A percentile compares a stretch with the other conserved stretches of the same genome.
Evolutionary conservation across 2,329 filamentous ascomycete species (phyloP).

Genomic region (Sporothrix brunneoviolacea): DNA sequence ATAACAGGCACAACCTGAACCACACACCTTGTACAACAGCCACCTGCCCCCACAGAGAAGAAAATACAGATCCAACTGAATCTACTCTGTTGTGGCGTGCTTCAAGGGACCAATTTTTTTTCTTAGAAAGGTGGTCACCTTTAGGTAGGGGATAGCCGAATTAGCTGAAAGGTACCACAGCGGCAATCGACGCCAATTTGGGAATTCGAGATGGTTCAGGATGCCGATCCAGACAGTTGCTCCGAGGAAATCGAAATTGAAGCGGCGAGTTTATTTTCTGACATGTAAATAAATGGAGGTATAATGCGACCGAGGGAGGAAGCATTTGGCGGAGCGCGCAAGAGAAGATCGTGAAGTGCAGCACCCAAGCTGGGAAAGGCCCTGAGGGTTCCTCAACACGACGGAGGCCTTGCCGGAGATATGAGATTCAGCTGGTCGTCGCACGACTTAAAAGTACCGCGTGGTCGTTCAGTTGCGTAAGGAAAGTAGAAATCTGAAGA

Average conservation of each 20-base stretch:
- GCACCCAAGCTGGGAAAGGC: neutral
- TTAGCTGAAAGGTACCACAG: no score
- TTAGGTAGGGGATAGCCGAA: no score
- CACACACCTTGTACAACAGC: constrained; percentile 14
- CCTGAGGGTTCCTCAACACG: no score
- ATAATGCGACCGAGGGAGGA: neutral
- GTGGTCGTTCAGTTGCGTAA: neutral
- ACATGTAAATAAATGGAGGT: no score
- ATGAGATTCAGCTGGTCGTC: no score
- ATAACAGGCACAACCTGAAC: constrained; percentile 13
- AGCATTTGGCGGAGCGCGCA: neutral
- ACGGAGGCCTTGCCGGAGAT: no score
- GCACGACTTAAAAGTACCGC: neutral
- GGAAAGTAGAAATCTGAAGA: neutral
- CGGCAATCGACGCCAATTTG: neutral
- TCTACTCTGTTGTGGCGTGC: neutral
- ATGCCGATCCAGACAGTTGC: constrained; percentile 1
- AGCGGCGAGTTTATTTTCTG: neutral
- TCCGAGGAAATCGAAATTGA: neutral
- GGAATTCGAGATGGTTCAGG: constrained; percentile 1
- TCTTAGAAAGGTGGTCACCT: neutral
- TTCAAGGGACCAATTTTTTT: neutral
- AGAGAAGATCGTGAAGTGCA: neutral
- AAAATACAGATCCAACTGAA: neutral
- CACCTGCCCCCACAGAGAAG: constrained; percentile 13